phyloP scores from a whole-genome alignment of 2,329 filamentous ascomycete genomes.

The Neurospora sp. region DNA sequence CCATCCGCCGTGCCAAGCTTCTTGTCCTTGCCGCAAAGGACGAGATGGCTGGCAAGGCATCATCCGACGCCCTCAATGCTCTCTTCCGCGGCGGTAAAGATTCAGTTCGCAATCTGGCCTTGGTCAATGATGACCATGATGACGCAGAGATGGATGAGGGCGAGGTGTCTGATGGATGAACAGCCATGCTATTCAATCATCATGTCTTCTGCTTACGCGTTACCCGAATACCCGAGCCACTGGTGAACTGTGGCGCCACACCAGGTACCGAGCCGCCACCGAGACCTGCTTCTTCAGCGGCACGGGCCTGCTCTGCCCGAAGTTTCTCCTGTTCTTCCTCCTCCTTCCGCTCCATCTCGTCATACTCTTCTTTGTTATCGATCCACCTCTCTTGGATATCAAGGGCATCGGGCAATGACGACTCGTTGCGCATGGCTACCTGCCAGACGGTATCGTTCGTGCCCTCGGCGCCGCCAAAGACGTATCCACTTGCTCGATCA shows the following conservation, averaged over 20 bases:
- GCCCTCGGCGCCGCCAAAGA: constrained; percentile 82
- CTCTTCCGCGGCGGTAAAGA: constrained; percentile 20
- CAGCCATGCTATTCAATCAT: constrained; percentile 20
- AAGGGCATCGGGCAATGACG: constrained; percentile 65
- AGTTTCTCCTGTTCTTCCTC: constrained; percentile 65
- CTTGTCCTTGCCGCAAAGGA: constrained; percentile 60
- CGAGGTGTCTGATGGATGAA: constrained; percentile 33
- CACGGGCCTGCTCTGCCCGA: constrained; percentile 25
- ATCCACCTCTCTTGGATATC: constrained; percentile 97
- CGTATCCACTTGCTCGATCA: constrained; percentile 85
- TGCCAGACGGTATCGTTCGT: constrained; percentile 98
- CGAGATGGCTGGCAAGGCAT: constrained; percentile 29
- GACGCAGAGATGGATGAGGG: constrained; percentile 38
- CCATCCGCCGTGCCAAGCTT: constrained; percentile 64
- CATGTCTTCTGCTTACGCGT: constrained; percentile 49
- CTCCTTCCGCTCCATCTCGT: constrained; percentile 65
- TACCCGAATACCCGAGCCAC: constrained; percentile 61
- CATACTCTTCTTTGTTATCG: constrained; percentile 79
- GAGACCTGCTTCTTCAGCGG: constrained; percentile 24
- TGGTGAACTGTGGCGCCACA: constrained; percentile 33
- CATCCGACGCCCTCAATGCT: constrained; percentile 19
- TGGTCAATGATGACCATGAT: constrained; percentile 34
- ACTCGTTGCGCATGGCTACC: constrained; percentile 75
- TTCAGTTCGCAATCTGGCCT: constrained; percentile 25
- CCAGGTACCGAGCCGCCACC: constrained; percentile 37